A percentile compares a stretch with the other conserved stretches of the same genome.
Evolutionary conservation across 352 stramenopile genomes (phyloP).

Genomic region (Aphanomyces astaci): DNA sequence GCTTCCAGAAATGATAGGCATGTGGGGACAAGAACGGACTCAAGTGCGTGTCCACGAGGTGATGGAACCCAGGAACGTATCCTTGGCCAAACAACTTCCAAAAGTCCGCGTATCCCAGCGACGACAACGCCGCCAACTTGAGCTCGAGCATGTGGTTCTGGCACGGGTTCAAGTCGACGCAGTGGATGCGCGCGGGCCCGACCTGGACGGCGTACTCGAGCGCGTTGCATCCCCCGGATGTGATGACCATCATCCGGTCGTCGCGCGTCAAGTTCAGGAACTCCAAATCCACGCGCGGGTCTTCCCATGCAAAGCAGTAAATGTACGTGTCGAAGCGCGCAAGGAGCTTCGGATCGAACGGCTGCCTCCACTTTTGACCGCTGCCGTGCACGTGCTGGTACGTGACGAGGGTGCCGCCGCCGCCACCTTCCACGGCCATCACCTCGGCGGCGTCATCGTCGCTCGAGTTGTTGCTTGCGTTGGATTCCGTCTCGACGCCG

Average conservation of each 20-base stretch:
- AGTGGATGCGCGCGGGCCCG: conserved; percentile 26
- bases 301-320: conserved; percentile 30
- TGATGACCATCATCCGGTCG: conserved; percentile 34
- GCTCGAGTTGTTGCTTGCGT: background rate
- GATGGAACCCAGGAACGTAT: conserved; percentile 24
- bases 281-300: conserved; percentile 32
- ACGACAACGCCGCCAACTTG: conserved; percentile 29
- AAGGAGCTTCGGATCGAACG: conserved; percentile 14
- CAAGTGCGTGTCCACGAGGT: conserved; percentile 27
- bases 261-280: conserved; percentile 29
- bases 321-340: conserved; percentile 19
- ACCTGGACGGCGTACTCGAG: conserved; percentile 33
- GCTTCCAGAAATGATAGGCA: conserved; percentile 33
- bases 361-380: conserved; percentile 14
- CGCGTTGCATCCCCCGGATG: conserved; percentile 33
- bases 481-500: background rate
- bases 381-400: conserved; percentile 4
- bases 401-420: background rate
- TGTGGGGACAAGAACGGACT: conserved; percentile 21
- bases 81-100: conserved; percentile 31
- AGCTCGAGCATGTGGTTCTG: conserved; percentile 35
- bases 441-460: background rate
- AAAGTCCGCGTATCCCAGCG: conserved; percentile 29
- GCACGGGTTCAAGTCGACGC: conserved; percentile 35
- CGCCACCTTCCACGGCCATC: conserved; percentile 9